Evolutionary conservation across 2,329 filamentous ascomycete genomes (phyloP), one percentile per base, ranked within the genome.

Genomic region (Fusarium virguliforme): DNA sequence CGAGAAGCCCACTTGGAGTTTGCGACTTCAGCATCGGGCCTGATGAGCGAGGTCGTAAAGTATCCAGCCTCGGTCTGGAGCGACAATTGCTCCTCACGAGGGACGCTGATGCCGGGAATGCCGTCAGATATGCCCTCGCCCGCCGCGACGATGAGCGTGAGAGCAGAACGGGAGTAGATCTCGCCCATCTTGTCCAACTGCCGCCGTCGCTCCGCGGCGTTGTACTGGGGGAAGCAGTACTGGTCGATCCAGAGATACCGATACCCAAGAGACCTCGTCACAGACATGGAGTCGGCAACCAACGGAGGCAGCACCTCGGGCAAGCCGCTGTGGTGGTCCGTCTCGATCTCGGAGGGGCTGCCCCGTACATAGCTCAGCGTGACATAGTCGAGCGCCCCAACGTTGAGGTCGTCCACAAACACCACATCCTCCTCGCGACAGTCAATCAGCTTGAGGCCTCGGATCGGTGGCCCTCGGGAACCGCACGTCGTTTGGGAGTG

Each of bases 161-260:
- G 61, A 3, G 74, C 72, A 8, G 81, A 79, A 7, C 74, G 72
- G 3, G 75, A 63, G 64, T 81, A 81, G 26, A 82, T 80, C 37
- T 79, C 76, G 24, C 77, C 80, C 71, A 81, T 77, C 28, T 75
- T 70, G 10, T 77, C 72, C 32, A 78, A 65, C 50, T 82, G 79
- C 7, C 73, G 70, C 22, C 61, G 68, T 26, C 74, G 73, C 32
- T 77, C 76, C n/a, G 67, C 51, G 2, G 65, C 66, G n/a, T 74
- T 74, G 22, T 74, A 75, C 60, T 76, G 75, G 2, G 77, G 72
- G 28, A 81, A 75, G 61, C 81, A 83, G 59, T 78, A 81, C 10
- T 74, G 77, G 56, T 83, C 80, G 8, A 82, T 75, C 80, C 81
- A 83, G 35, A 83, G 72, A 67, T 82, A 82, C 24, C 74, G 79